Percentiles rank a stretch among this genome's conserved stretches.
Conservation (phyloP, 1,284 basidiomycete genomes). For the Moniliophthora roreri region DNA sequence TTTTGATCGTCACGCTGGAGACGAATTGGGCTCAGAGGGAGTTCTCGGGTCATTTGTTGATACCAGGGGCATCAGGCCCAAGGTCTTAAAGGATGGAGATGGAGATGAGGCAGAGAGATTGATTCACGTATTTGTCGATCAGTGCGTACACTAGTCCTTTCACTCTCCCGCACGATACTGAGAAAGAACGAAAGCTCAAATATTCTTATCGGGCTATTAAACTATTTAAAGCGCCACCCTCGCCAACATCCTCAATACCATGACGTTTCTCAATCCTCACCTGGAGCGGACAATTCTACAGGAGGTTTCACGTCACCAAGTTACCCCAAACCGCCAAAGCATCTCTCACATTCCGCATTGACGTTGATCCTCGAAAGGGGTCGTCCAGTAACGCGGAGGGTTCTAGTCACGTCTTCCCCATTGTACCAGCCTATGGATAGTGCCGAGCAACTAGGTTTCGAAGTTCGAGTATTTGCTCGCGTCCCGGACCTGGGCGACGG, state of each 20-base stretch:
- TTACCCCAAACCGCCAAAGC: constrained; percentile 29
- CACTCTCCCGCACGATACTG: constrained; percentile 9
- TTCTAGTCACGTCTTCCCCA: constrained; percentile 80
- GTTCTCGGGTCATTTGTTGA: constrained; percentile 45
- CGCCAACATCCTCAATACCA: constrained; percentile 28
- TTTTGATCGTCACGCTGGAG: constrained; percentile 19
- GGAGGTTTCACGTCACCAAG: constrained; percentile 11
- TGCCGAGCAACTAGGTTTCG: constrained; percentile 76
- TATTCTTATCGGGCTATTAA: constrained; percentile 77
- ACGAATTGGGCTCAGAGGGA: not conserved
- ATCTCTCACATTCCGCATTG: constrained; percentile 68
- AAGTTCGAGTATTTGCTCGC: constrained; percentile 74
- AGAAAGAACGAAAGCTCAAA: constrained; percentile 59
- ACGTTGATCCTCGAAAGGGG: constrained; percentile 75
- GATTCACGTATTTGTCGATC: constrained; percentile 85
- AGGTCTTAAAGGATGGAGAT: constrained; percentile 13
- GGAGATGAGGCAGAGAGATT: constrained; percentile 48
- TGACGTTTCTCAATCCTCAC: constrained; percentile 16
- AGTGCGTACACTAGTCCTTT: constrained; percentile 48
- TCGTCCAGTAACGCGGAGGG: constrained; percentile 63
- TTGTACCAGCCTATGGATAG: constrained; percentile 79
- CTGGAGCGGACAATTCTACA: constrained; percentile 8
- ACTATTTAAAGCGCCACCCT: constrained; percentile 55
- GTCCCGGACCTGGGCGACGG: constrained; percentile 73
- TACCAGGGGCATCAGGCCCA: constrained; percentile 37